Percentiles rank a stretch among this genome's conserved stretches.
These are phyloP conservation scores for Amphicarpaea edgeworthii DNA, from an alignment of 306 rosid species.

Conservation along the genomic window DNA sequence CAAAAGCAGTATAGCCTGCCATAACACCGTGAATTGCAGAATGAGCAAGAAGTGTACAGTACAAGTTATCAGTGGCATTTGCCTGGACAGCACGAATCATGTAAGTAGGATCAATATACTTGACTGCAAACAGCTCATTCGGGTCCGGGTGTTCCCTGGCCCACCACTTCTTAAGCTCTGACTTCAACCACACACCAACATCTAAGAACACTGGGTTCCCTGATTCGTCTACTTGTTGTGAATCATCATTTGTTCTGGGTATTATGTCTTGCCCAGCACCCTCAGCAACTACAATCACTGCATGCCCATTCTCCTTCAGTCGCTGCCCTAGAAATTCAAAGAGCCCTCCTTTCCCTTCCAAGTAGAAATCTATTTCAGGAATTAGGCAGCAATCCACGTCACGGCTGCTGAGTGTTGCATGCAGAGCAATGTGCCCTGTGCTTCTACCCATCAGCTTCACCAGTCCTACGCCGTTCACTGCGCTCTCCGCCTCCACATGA, in stretches of 20 bases:
- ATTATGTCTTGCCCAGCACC: slow-evolving; percentile 86
- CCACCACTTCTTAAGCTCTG: slow-evolving; percentile 90
- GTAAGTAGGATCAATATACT: slow-evolving; percentile 88
- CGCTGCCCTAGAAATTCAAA: slow-evolving; percentile 66
- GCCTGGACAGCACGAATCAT: slow-evolving; percentile 93
- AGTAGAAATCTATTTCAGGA: slow-evolving; percentile 72
- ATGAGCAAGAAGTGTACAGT: slow-evolving; percentile 87
- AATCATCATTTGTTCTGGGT: slow-evolving; percentile 69
- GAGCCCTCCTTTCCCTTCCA: slow-evolving; percentile 90
- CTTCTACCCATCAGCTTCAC: slow-evolving; percentile 94
- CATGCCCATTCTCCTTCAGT: slow-evolving; percentile 74
- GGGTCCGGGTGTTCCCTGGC: slow-evolving; percentile 64
- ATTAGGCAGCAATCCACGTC: slow-evolving; percentile 92
- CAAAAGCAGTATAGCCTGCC: slow-evolving; percentile 93
- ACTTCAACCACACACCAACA: slow-evolving; percentile 83
- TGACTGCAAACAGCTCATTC: slow-evolving; percentile 68
- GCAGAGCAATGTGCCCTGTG: slow-evolving; percentile 82
- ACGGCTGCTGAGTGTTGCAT: slow-evolving; percentile 84
- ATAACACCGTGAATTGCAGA: slow-evolving; percentile 86
- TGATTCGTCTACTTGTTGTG: slow-evolving; percentile 78
- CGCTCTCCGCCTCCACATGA: slow-evolving; percentile 88
- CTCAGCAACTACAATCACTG: slow-evolving; percentile 85
- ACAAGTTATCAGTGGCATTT: slow-evolving; percentile 74
- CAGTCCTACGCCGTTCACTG: slow-evolving; percentile 83
- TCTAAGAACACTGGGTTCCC: slow-evolving; percentile 80